phyloP scores from a whole-genome alignment of 1,284 basidiomycete genomes.

The Ganoderma resinaceum region DNA sequence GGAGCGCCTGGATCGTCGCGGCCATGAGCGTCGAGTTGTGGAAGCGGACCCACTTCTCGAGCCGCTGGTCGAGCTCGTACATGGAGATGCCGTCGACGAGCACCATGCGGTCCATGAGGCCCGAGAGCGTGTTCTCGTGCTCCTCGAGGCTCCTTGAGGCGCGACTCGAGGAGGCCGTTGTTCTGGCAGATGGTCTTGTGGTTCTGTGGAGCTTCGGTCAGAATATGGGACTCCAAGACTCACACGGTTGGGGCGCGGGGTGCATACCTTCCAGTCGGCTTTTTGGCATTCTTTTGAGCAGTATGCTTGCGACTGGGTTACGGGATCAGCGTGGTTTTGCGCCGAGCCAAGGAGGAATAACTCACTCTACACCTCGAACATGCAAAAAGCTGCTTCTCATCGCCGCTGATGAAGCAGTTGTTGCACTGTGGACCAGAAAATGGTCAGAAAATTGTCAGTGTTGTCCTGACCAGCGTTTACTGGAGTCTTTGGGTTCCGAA shows the following conservation, averaged over 20 bases:
- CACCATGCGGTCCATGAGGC: conserved; percentile 27
- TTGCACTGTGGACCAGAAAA: conserved; percentile 28
- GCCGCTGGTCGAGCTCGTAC: conserved; percentile 38
- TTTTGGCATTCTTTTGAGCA: conserved; percentile 41
- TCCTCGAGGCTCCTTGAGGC: conserved; percentile 33
- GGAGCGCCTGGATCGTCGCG: conserved; percentile 36
- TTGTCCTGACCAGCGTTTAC: not conserved
- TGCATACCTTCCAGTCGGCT: conserved; percentile 37
- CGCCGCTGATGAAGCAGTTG: conserved; percentile 30
- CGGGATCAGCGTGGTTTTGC: conserved; percentile 1
- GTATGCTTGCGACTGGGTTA: conserved; percentile 36
- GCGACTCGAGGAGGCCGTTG: conserved; percentile 31
- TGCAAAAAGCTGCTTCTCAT: conserved; percentile 31
- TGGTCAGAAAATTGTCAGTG: not conserved
- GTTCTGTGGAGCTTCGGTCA: conserved; percentile 23
- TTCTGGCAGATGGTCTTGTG: conserved; percentile 35
- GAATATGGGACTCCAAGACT: not conserved
- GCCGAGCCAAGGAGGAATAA: not conserved
- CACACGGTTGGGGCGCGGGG: not conserved
- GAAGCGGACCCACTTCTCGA: conserved; percentile 39
- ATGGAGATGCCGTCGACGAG: conserved; percentile 37
- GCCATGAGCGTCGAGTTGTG: conserved; percentile 38
- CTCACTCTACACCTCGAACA: conserved; percentile 36
- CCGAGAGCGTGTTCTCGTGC: conserved; percentile 26
- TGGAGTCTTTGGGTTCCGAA: no score